These are phyloP conservation scores for Jatropha podagrica DNA, from an alignment of 441 rosid genomes.

Conservation along the genomic window DNA sequence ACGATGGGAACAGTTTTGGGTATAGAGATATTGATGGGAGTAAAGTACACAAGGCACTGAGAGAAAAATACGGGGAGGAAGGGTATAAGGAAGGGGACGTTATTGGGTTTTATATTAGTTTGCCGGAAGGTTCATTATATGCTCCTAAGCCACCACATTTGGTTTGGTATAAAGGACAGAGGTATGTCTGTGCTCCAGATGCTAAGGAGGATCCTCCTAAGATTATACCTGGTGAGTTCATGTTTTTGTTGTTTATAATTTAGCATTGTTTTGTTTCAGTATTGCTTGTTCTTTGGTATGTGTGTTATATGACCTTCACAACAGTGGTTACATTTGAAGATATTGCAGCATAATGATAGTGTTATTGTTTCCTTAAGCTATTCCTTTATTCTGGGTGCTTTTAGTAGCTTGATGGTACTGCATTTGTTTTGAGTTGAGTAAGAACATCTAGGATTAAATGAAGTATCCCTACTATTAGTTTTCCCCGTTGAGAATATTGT, in stretches of 20 bases:
- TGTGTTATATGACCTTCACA: background rate
- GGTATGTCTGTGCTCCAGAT: constrained; percentile 68
- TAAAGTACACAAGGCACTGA: constrained; percentile 87
- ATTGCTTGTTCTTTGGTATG: background rate
- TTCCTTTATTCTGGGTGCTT: background rate
- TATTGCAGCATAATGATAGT: background rate
- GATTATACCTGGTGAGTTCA: constrained; percentile 68
- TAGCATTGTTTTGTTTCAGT: background rate
- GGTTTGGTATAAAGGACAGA: constrained; percentile 93
- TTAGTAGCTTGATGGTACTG: background rate
- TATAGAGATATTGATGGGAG: constrained; percentile 95
- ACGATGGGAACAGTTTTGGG: constrained; percentile 87
- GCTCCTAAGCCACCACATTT: constrained; percentile 78
- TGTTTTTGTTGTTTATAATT: constrained; percentile 11
- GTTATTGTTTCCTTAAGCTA: background rate
- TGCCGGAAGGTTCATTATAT: constrained; percentile 74
- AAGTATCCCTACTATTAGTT: background rate
- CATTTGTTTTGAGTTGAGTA: background rate
- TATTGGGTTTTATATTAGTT: constrained; percentile 82
- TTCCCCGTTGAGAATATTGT: background rate
- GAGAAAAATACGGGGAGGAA: constrained; percentile 85
- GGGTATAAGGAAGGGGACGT: constrained; percentile 94
- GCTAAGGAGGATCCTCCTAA: constrained; percentile 82
- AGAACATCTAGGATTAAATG: background rate
- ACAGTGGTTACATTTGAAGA: background rate